Evolutionary conservation across 371 early-diverging fungal species (phyloP).

Genomic region (Mucor piriformis): DNA sequence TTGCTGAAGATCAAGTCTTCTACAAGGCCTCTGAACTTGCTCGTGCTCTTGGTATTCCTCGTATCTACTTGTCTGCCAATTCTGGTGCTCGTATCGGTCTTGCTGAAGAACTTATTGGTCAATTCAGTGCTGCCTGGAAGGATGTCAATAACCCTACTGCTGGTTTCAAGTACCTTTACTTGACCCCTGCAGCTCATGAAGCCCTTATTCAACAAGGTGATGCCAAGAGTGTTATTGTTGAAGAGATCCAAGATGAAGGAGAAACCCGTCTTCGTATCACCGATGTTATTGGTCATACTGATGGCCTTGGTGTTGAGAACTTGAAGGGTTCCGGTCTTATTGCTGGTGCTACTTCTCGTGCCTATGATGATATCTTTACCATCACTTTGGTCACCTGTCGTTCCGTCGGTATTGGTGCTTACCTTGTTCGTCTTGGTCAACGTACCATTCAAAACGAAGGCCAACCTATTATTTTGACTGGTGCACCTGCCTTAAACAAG

Average conservation of each 20-base stretch:
- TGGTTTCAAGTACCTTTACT: slow-evolving; percentile 93
- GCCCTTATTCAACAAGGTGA: slow-evolving; percentile 59
- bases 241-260: slow-evolving; percentile 70
- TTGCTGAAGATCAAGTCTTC: slow-evolving; percentile 93
- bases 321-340: slow-evolving; percentile 97
- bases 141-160: slow-evolving; percentile 78
- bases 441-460: slow-evolving; percentile 97
- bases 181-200: slow-evolving; percentile 76
- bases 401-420: slow-evolving; percentile 99
- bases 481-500: slow-evolving; percentile 98
- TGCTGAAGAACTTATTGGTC: slow-evolving; percentile 86
- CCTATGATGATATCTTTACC: slow-evolving; percentile 97
- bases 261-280: slow-evolving; percentile 84
- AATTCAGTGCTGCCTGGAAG: slow-evolving; percentile 89
- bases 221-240: slow-evolving; percentile 68
- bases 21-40: slow-evolving; percentile 90
- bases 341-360: slow-evolving; percentile 97
- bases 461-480: slow-evolving; percentile 98
- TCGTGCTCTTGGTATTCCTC: slow-evolving; percentile 84
- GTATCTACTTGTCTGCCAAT: slow-evolving; percentile 97
- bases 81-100: slow-evolving; percentile 99
- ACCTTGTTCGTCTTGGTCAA: slow-evolving; percentile 97
- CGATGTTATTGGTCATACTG: slow-evolving; percentile 87
- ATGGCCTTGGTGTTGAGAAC: slow-evolving; percentile 99
- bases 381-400: slow-evolving; percentile 97